These are phyloP conservation scores for Podospora conica DNA, from an alignment of 495 filamentous ascomycete genomes.

Conservation along the genomic window DNA sequence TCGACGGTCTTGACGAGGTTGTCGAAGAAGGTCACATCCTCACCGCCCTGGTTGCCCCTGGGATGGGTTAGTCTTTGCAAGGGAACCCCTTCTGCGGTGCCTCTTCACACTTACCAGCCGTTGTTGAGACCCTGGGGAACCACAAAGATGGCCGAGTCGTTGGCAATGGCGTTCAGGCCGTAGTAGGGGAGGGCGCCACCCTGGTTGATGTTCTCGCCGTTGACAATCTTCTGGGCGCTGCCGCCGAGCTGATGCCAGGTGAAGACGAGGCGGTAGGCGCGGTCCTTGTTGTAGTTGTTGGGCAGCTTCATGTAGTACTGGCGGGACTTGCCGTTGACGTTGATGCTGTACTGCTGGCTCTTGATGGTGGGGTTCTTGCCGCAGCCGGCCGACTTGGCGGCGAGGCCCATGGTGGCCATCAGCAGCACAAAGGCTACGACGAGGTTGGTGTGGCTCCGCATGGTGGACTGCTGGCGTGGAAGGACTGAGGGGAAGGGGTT, in stretches of 20 bases:
- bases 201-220: conserved; percentile 27
- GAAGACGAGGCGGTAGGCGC: conserved; percentile 40
- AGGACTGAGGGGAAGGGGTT: not conserved
- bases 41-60: conserved; percentile 35
- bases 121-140: conserved; percentile 41
- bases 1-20: conserved; percentile 33
- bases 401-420: conserved; percentile 2
- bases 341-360: conserved; percentile 28
- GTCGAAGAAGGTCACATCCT: conserved; percentile 40
- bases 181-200: conserved; percentile 36
- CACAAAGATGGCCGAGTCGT: conserved; percentile 40
- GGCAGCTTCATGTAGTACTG: conserved; percentile 38
- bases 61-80: not conserved
- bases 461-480: not conserved
- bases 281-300: conserved; percentile 37
- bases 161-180: conserved; percentile 33
- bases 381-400: conserved; percentile 34
- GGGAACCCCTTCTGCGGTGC: not conserved
- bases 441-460: not conserved
- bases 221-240: conserved; percentile 32
- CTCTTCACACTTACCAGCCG: conserved; percentile 25
- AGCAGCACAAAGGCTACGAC: conserved; percentile 1
- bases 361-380: conserved; percentile 33
- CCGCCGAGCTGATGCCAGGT: conserved; percentile 37
- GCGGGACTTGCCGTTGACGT: conserved; percentile 23